Evolutionary conservation across 1,139 yeast species (phyloP), one percentile per base, ranked within the genome.

Genomic region (Magnusiomyces clavatus): DNA sequence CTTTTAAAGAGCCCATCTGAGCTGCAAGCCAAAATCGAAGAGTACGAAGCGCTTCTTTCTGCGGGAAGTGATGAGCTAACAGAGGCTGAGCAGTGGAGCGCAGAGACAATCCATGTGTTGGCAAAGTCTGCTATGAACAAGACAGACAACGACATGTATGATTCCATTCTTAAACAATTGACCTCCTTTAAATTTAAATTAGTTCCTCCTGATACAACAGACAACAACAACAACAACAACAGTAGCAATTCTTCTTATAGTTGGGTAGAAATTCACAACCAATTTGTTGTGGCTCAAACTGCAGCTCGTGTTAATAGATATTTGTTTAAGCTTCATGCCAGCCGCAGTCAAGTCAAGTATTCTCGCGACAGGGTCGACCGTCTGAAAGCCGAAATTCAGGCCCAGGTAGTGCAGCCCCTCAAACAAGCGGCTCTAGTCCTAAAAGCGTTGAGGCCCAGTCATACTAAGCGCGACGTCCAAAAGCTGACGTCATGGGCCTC

Each of bases 31-130:
- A 37, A 58, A 5, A 56, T 56, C 29, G 17, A 31, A 11, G 16
- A 34, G 37, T 16, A 37, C 16, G 35, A 42, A 41, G 16, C 17
- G 17, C 19, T 24, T 12, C 14, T 42, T 10, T 10, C 29, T 12
- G 34, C 49, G 8, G 47, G 1, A 39, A 34, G 5, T 5, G 58
- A 57, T 5, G 58, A 57, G 39, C 58, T 70, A 14, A 65, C 74
- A 0, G 53, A 43, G 0, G 63, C 58, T 6, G 77, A 74, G 51
- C 57, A 55, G 47, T 72, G 76, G 77, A 57, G 68, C 0, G 56
- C 64, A 12, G 54, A 61, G 3, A 56, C 61, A 1, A 53, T 69
- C 3, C 43, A 51, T 1, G 36, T 50, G 0, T 55, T 68, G 6
- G 56, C 55, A 2, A 46, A 53, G 19, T 51, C 59, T 44, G 52